phyloP scores from a whole-genome alignment of 169 alveolate genomes.

The Plasmodium vinckei region DNA sequence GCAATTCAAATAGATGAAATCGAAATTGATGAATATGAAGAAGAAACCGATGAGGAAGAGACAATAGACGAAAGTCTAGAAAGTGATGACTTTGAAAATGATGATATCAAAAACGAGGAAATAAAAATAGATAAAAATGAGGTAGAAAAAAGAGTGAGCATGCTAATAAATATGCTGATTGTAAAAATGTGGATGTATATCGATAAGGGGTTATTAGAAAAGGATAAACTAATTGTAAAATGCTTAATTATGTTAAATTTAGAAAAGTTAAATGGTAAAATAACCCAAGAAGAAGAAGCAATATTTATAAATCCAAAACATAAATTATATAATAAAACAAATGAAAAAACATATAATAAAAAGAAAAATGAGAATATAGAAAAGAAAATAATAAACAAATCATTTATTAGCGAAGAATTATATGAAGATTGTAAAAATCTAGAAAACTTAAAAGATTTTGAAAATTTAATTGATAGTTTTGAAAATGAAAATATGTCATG shows the following conservation, averaged over 20 bases:
- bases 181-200: slow-evolving; percentile 92
- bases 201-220: slow-evolving; percentile 94
- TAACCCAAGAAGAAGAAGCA: slow-evolving; percentile 74
- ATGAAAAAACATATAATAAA: neutral
- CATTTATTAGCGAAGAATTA: slow-evolving; percentile 67
- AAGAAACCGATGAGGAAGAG: neutral
- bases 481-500: slow-evolving; percentile 75
- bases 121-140: slow-evolving; percentile 86
- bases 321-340: slow-evolving; percentile 75
- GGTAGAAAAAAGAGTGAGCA: slow-evolving; percentile 88
- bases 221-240: slow-evolving; percentile 94
- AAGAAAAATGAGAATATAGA: slow-evolving; percentile 56
- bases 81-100: slow-evolving; percentile 72
- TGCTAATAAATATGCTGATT: slow-evolving; percentile 90
- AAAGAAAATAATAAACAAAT: slow-evolving; percentile 83
- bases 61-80: neutral
- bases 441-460: slow-evolving; percentile 71
- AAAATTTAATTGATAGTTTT: slow-evolving; percentile 52
- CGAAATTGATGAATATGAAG: neutral
- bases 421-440: slow-evolving; percentile 64
- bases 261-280: slow-evolving; percentile 84
- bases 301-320: slow-evolving; percentile 77
- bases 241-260: slow-evolving; percentile 92
- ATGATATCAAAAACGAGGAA: slow-evolving; percentile 82
- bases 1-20: neutral